Base-by-base conservation (phyloP, 2,329 filamentous ascomycete species). In the Arthrobotrys pseudoclavata region DNA sequence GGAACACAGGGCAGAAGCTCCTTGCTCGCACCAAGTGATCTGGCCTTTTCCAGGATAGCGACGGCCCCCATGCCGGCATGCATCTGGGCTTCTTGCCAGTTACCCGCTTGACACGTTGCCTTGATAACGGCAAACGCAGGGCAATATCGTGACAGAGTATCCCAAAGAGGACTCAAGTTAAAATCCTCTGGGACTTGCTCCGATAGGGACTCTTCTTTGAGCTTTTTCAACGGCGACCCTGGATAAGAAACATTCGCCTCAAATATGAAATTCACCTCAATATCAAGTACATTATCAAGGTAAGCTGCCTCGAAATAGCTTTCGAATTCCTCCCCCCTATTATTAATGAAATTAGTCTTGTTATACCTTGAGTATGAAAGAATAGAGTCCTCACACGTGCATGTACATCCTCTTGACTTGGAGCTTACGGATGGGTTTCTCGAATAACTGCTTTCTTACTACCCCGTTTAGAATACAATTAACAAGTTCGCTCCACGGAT, bases 361-460 rank as follows among this genome's bases (percentile, higher is more conserved):
- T 3, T 2, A 15, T 13, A 13, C 24, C 12, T 31, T 0, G 31
- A 13, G 24, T 53, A 53, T 12, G n/a, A 18, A 31, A 10, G 26
- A 12, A 15, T 24, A 24, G 20, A 6, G 12, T 26, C 20, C 50
- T 53, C 24, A 53, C 50, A 9, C 18, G 50, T 22, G 13, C 26
- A 53, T 53, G 13, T 50, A 50, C 47, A 50, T 50, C 26, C 50
- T 20, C 24, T 53, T 53, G 12, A 53, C 50, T 24, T 29, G 22
- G 22, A 53, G 50, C 15, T 53, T 53, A 18, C 50, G 50, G 7
- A 53, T 18, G 9, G 50, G 50, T 53, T 18, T 53, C 26, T 53
- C 50, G 13, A 53, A 53, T 31, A 53, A n/a, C 50, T 29, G 24
- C 26, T 31, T 53, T 31, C 24, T 53, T 10, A 31, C 26, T 31